These are phyloP conservation scores for Ailanthus altissimus DNA, from an alignment of 345 rosid genomes.

Conservation along the genomic window DNA sequence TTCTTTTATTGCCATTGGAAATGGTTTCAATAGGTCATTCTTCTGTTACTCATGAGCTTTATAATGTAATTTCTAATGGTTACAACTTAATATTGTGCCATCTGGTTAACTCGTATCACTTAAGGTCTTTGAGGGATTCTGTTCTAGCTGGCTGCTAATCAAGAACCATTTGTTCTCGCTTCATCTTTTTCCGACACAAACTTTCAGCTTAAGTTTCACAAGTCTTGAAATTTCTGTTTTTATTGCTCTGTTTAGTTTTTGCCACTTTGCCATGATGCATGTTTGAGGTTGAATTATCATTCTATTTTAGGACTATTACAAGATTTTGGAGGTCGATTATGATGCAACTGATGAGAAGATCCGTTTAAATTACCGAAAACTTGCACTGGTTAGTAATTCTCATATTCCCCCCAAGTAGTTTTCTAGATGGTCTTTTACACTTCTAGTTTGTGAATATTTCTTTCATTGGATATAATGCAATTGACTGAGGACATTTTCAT, in stretches of 20 bases:
- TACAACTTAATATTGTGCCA: not conserved
- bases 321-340: slow-evolving; percentile 74
- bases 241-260: slow-evolving; percentile 7
- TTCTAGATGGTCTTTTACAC: slow-evolving; percentile 27
- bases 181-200: not conserved
- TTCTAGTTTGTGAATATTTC: slow-evolving; percentile 15
- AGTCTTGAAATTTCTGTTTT: slow-evolving; percentile 7
- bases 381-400: slow-evolving; percentile 69
- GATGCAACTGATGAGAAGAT: slow-evolving; percentile 85
- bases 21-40: not conserved
- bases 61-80: not conserved
- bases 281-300: slow-evolving; percentile 23
- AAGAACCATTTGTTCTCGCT: not conserved
- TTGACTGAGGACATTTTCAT: slow-evolving; percentile 18
- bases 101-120: not conserved
- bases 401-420: slow-evolving; percentile 7
- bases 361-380: slow-evolving; percentile 67
- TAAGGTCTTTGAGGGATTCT: not conserved
- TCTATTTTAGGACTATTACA: slow-evolving; percentile 68
- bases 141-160: not conserved
- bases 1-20: not conserved
- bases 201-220: not conserved
- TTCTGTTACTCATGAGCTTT: not conserved
- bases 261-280: slow-evolving; percentile 1
- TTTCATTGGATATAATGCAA: slow-evolving; percentile 6